Base-by-base conservation (phyloP, 352 stramenopile species). In the Phytophthora pinifolia region DNA sequence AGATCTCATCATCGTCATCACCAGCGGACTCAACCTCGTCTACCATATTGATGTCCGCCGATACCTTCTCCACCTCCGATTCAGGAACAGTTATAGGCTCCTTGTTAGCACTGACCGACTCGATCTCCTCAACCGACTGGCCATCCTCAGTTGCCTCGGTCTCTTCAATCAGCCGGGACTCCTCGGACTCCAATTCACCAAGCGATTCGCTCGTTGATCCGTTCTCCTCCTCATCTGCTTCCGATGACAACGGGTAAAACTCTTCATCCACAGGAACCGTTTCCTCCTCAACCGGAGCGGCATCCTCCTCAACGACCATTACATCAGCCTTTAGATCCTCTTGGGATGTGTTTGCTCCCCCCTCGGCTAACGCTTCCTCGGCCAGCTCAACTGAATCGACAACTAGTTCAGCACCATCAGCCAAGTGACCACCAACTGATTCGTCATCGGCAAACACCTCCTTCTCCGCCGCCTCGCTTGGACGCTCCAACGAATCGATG, bases 401-500 rank as follows among this genome's bases (percentile, higher is more conserved):
- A 12, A 59, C 39, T 18, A 41, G 13, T 18, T 60, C 33, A 33
- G 15, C 31, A 2, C 61, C 37, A n/a, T 61, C 47, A 29, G 14
- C 18, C n/a, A 41, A 5, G 18, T 50, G 12, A 5, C 27, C 15
- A 37, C 22, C 33, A 50, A 14, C 9, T 27, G 53, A 17, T 25
- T 18, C 10, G 27, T 56, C 34, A 20, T 12, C 32, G 31, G 35
- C 22, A 36, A 47, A 42, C 15, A 14, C 48, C 9, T 58, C 48
- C 8, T 45, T 53, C 17, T 58, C 54, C 18, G 33, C n/a, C 10
- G 61, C 46, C 37, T 55, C 59, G 5, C 13, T 4, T 18, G 17
- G 6, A 36, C 33, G 18, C 14, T 65, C 25, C n/a, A 45, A 45
- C 10, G 41, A 57, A 17, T 42, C 25, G n/a, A n/a, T 30, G 20